These are phyloP conservation scores for Lentinula boryana DNA, from an alignment of 768 basidiomycete species.

Conservation along the genomic window DNA sequence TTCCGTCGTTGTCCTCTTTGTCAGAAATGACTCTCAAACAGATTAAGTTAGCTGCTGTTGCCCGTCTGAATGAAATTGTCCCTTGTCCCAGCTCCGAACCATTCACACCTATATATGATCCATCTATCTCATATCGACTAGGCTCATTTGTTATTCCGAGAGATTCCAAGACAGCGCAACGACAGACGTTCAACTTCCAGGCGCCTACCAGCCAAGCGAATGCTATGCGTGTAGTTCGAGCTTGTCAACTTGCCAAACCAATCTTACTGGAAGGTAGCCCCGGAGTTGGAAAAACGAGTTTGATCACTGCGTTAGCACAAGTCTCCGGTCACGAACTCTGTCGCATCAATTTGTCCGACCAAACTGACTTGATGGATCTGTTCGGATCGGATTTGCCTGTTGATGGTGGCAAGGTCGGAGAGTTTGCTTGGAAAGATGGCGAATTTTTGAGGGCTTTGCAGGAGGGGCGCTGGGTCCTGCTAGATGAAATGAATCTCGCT, in stretches of 20 bases:
- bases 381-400: constrained; percentile 96
- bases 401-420: constrained; percentile 84
- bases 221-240: constrained; percentile 81
- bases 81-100: constrained; percentile 31
- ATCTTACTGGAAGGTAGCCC: constrained; percentile 96
- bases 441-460: constrained; percentile 92
- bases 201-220: constrained; percentile 89
- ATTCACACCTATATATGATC: constrained; percentile 24
- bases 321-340: constrained; percentile 73
- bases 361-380: constrained; percentile 93
- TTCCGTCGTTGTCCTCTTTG: constrained; percentile 66
- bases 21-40: constrained; percentile 50
- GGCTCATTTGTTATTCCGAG: constrained; percentile 70
- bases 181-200: constrained; percentile 65
- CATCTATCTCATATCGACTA: constrained; percentile 41
- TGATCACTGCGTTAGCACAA: constrained; percentile 82
- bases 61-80: constrained; percentile 49
- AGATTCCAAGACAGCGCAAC: constrained; percentile 36
- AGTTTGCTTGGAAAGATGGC: constrained; percentile 97
- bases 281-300: constrained; percentile 96
- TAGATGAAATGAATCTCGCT: constrained; percentile 99
- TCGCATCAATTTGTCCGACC: constrained; percentile 96
- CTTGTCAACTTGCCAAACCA: constrained; percentile 85
- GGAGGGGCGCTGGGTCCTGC: constrained; percentile 94
- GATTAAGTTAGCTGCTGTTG: constrained; percentile 55